Conservation (phyloP, 106 monocot genomes). For the Acorus gramineus region DNA sequence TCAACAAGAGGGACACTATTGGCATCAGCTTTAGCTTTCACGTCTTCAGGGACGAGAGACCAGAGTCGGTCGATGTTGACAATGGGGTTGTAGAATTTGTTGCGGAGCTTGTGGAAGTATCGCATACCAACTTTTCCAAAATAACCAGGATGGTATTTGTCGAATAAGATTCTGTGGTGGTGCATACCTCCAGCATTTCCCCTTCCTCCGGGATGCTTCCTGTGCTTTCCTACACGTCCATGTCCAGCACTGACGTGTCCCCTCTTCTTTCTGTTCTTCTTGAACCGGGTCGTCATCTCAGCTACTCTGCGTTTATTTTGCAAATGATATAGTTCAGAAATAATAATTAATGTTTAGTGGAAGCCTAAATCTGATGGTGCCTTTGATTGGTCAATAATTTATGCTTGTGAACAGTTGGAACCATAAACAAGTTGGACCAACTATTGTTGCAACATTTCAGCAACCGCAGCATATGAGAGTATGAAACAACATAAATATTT, state of each 20-base stretch:
- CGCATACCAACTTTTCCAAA: conserved; percentile 12
- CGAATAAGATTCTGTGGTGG: conserved; percentile 31
- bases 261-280: conserved; percentile 46
- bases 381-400: too few species aligned
- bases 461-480: too few species aligned
- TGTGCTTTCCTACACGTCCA: conserved; percentile 40
- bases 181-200: conserved; percentile 47
- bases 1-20: conserved; percentile 26
- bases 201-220: conserved; percentile 40
- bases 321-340: too few species aligned
- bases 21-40: conserved; percentile 17
- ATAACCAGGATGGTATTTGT: conserved; percentile 31
- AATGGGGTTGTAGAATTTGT: too few species aligned
- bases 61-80: conserved; percentile 31
- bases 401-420: too few species aligned
- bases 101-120: too few species aligned
- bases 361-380: too few species aligned
- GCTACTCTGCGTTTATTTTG: neutral
- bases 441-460: too few species aligned
- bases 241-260: conserved; percentile 46
- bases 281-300: conserved; percentile 37
- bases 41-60: conserved; percentile 33
- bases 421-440: too few species aligned
- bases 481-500: too few species aligned
- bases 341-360: too few species aligned